A percentile compares a stretch with the other conserved stretches of the same genome.
phyloP scores from a whole-genome alignment of 1,284 basidiomycete genomes.

The Clitocybe nebularis region DNA sequence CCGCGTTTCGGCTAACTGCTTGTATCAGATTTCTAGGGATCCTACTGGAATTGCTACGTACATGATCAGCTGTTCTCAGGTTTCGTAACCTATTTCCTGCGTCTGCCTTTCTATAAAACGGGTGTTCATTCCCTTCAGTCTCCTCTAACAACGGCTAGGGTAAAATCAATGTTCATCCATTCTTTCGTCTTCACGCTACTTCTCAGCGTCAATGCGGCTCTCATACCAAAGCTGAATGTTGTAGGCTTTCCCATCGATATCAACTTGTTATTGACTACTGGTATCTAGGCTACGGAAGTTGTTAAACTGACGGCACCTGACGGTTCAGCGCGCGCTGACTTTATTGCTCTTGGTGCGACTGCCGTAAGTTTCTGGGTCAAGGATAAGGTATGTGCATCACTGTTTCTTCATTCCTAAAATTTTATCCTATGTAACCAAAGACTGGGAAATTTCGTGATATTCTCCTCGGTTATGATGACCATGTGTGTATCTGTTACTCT shows the following conservation, averaged over 20 bases:
- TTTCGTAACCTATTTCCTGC: background rate
- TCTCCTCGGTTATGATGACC: conserved; percentile 36
- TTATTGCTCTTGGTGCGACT: conserved; percentile 39
- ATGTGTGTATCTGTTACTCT: conserved; percentile 20
- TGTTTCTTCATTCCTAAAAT: background rate
- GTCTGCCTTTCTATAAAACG: background rate
- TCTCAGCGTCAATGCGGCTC: background rate
- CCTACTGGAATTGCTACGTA: background rate
- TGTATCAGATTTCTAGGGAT: conserved; percentile 3
- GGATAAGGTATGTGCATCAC: conserved; percentile 31
- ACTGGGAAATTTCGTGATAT: conserved; percentile 37
- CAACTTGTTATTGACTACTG: background rate
- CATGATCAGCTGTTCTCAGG: conserved; percentile 9
- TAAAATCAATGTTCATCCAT: background rate
- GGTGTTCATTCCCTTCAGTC: background rate
- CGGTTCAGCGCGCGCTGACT: conserved; percentile 35
- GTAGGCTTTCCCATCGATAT: background rate
- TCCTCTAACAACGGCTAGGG: background rate
- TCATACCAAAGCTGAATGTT: background rate
- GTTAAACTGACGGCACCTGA: conserved; percentile 34
- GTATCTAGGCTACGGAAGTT: conserved; percentile 23
- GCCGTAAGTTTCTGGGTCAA: conserved; percentile 40
- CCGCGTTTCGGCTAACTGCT: background rate
- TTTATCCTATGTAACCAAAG: conserved; percentile 16
- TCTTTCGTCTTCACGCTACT: background rate